Conservation (phyloP, 192 early-diverging fungal species). For the Coemansia sp. region DNA sequence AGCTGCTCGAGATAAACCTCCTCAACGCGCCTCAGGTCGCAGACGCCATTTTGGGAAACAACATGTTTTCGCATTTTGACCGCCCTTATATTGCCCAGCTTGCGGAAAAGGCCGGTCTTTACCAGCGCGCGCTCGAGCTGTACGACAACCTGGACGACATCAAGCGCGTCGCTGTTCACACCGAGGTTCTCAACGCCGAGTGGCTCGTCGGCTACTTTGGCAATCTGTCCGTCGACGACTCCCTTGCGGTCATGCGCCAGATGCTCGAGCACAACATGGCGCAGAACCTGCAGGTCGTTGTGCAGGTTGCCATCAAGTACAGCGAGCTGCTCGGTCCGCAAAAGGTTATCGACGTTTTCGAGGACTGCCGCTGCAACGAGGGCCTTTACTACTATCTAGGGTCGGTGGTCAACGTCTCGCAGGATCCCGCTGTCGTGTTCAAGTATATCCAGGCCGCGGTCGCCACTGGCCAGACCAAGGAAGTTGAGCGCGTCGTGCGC, state of each 20-base stretch:
- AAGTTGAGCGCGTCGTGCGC: constrained; percentile 95
- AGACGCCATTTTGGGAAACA: constrained; percentile 94
- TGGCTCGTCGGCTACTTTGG: constrained; percentile 97
- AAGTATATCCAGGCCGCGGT: constrained; percentile 98
- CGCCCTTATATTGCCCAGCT: constrained; percentile 83
- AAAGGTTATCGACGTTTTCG: constrained; percentile 89
- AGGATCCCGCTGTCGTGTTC: constrained; percentile 93
- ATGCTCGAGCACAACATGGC: constrained; percentile 89
- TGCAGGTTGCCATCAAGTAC: constrained; percentile 96
- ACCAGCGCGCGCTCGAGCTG: constrained; percentile 94
- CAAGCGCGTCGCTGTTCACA: constrained; percentile 87
- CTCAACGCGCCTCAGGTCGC: constrained; percentile 97
- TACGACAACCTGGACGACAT: constrained; percentile 96
- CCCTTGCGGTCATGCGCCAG: constrained; percentile 90
- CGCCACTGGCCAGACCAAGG: constrained; percentile 89
- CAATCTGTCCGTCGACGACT: constrained; percentile 91
- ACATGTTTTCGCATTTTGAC: constrained; percentile 96
- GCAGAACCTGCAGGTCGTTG: constrained; percentile 94
- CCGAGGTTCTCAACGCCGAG: constrained; percentile 78
- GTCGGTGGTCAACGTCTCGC: constrained; percentile 91
- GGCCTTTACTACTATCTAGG: constrained; percentile 97
- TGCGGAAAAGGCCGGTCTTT: constrained; percentile 97
- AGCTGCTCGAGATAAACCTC: constrained; percentile 96
- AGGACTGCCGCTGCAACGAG: constrained; percentile 86
- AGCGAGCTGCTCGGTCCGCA: constrained; percentile 88